These are phyloP conservation scores for Metarhizium sp. DNA, from an alignment of 2,329 filamentous ascomycete genomes.

Conservation along the genomic window DNA sequence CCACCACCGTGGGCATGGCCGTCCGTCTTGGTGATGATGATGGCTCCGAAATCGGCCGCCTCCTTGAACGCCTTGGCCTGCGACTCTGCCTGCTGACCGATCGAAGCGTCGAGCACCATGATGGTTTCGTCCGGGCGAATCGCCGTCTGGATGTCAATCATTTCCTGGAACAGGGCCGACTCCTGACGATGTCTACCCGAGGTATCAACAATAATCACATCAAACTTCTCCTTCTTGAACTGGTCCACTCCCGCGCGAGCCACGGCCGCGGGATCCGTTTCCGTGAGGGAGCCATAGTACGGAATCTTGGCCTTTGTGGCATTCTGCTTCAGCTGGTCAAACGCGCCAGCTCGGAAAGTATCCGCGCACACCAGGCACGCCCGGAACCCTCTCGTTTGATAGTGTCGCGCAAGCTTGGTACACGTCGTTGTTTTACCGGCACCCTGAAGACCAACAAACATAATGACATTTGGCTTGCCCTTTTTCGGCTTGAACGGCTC, in stretches of 20 bases:
- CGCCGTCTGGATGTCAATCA: slow-evolving; percentile 90
- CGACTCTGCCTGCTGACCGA: slow-evolving; percentile 89
- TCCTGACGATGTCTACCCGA: slow-evolving; percentile 93
- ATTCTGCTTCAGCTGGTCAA: slow-evolving; percentile 98
- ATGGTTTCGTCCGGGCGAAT: slow-evolving; percentile 93
- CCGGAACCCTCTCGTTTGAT: slow-evolving; percentile 87
- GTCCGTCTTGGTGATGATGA: slow-evolving; percentile 98
- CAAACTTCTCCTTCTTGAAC: slow-evolving; percentile 97
- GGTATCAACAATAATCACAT: slow-evolving; percentile 97
- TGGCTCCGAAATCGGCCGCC: slow-evolving; percentile 91
- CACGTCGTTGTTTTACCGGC: slow-evolving; percentile 97
- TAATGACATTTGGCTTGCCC: slow-evolving; percentile 92
- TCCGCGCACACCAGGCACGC: slow-evolving; percentile 93
- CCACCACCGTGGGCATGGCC: slow-evolving; percentile 92
- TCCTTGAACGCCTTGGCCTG: slow-evolving; percentile 97
- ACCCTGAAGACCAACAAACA: slow-evolving; percentile 98
- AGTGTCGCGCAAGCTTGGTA: slow-evolving; percentile 92
- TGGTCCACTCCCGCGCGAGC: slow-evolving; percentile 94
- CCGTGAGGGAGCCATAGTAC: slow-evolving; percentile 93
- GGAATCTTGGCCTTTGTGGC: slow-evolving; percentile 98
- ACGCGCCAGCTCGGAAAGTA: slow-evolving; percentile 96
- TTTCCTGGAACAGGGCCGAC: slow-evolving; percentile 89
- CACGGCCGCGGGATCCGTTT: slow-evolving; percentile 90
- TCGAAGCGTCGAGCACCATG: slow-evolving; percentile 94
- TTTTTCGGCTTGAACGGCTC: slow-evolving; percentile 97